Conservation (phyloP, 768 basidiomycete genomes). For the Suillus ampliporus region DNA sequence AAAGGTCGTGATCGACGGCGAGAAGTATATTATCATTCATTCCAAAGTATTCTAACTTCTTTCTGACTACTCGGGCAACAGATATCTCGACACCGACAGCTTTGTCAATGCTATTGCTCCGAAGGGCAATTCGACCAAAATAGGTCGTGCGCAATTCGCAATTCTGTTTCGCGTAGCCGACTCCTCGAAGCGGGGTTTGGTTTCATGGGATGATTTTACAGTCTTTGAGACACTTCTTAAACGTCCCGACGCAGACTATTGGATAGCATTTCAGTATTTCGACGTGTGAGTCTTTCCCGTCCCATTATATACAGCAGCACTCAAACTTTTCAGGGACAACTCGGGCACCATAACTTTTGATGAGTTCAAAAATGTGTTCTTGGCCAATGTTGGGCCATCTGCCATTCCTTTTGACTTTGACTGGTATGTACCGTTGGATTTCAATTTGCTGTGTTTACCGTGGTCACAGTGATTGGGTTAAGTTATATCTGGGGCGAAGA, state of each 20-base stretch:
- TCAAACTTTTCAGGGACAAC: slow-evolving; percentile 63
- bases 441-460: not conserved
- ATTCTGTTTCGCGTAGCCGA: slow-evolving; percentile 92
- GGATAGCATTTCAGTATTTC: slow-evolving; percentile 96
- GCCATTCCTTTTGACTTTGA: slow-evolving; percentile 96
- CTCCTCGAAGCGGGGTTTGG: slow-evolving; percentile 70
- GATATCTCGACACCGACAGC: slow-evolving; percentile 84
- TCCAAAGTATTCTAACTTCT: slow-evolving; percentile 25
- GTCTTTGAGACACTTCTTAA: slow-evolving; percentile 94
- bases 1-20: slow-evolving; percentile 69
- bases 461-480: slow-evolving; percentile 84
- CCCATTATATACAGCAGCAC: not conserved
- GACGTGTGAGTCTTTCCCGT: slow-evolving; percentile 73
- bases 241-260: slow-evolving; percentile 95
- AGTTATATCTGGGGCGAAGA: slow-evolving; percentile 92
- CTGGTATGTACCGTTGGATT: slow-evolving; percentile 53
- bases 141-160: slow-evolving; percentile 86
- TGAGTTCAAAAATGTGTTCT: slow-evolving; percentile 93
- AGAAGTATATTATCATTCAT: slow-evolving; percentile 66
- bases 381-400: slow-evolving; percentile 75
- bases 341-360: slow-evolving; percentile 94
- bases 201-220: slow-evolving; percentile 95
- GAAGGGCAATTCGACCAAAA: slow-evolving; percentile 80
- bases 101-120: slow-evolving; percentile 98
- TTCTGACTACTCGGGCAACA: slow-evolving; percentile 37